These are phyloP conservation scores for Juglanconis oblonga DNA, from an alignment of 2,329 filamentous ascomycete genomes.

Conservation along the genomic window DNA sequence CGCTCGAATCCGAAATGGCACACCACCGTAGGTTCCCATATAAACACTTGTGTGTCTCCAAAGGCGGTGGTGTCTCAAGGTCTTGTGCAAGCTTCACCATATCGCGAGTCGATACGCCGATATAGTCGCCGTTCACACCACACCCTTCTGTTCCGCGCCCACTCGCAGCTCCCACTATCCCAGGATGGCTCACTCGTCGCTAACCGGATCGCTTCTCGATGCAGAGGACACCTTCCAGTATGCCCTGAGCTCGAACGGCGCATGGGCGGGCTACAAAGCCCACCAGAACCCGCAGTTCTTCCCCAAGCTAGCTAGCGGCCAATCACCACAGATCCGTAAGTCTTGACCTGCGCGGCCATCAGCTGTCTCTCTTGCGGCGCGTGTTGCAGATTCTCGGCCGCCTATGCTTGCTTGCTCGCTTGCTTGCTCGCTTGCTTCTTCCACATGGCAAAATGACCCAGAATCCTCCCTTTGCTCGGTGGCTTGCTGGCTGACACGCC, in stretches of 20 bases:
- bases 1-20: conserved; percentile 7
- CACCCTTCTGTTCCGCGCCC: not conserved
- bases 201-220: not conserved
- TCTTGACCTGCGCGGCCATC: conserved; percentile 18
- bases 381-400: not conserved
- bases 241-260: conserved; percentile 65
- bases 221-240: conserved; percentile 57
- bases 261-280: conserved; percentile 65
- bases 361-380: not conserved
- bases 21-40: conserved; percentile 10
- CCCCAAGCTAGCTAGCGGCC: conserved; percentile 62
- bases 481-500: not conserved
- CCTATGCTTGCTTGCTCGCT: conserved; percentile 8
- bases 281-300: conserved; percentile 71
- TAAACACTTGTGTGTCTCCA: not conserved
- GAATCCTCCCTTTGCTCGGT: not conserved
- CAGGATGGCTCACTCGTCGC: not conserved
- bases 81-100: not conserved
- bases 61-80: not conserved
- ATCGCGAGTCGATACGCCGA: not conserved
- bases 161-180: not conserved
- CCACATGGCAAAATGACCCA: not conserved
- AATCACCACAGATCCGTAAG: conserved; percentile 61
- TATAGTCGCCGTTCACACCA: not conserved
- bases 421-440: not conserved